Conservation (phyloP, 371 early-diverging fungal species). For the Rhizopus arrhizus region DNA sequence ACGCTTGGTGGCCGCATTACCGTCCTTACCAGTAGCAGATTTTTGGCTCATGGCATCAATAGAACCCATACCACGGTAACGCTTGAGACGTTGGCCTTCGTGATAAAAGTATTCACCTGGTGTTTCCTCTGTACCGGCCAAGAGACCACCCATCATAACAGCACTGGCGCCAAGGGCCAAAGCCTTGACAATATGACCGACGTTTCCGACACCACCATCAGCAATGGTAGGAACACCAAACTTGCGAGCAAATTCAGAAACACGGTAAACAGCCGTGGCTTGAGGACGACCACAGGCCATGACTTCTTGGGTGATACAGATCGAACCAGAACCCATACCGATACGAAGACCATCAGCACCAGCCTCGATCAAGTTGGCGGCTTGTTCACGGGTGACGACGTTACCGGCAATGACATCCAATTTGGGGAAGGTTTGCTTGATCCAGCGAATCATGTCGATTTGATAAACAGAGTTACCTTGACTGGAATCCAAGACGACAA, state of each 20-base stretch:
- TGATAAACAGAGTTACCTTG: constrained; percentile 95
- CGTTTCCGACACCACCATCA: constrained; percentile 95
- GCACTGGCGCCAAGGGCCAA: constrained; percentile 90
- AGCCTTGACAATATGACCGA: constrained; percentile 97
- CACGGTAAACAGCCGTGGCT: constrained; percentile 96
- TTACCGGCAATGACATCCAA: constrained; percentile 95
- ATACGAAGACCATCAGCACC: constrained; percentile 95
- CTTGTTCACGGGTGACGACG: constrained; percentile 96
- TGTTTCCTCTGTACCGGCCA: constrained; percentile 94
- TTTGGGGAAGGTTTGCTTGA: constrained; percentile 77
- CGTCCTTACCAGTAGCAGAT: constrained; percentile 54
- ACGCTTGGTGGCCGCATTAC: constrained; percentile 86
- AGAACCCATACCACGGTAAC: constrained; percentile 97
- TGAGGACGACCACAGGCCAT: constrained; percentile 98
- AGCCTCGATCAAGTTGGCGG: constrained; percentile 86
- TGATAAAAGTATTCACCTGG: constrained; percentile 98
- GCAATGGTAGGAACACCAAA: constrained; percentile 97
- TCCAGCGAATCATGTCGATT: constrained; percentile 91
- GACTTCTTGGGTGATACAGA: constrained; percentile 98
- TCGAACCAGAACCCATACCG: constrained; percentile 97
- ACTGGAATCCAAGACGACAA: constrained; percentile 90
- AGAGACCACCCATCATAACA: constrained; percentile 97
- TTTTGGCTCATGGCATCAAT: constrained; percentile 94
- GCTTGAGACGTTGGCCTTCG: constrained; percentile 95
- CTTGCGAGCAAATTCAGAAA: constrained; percentile 87